Conservation (phyloP, 345 rosid genomes). For the Garcia nutans region DNA sequence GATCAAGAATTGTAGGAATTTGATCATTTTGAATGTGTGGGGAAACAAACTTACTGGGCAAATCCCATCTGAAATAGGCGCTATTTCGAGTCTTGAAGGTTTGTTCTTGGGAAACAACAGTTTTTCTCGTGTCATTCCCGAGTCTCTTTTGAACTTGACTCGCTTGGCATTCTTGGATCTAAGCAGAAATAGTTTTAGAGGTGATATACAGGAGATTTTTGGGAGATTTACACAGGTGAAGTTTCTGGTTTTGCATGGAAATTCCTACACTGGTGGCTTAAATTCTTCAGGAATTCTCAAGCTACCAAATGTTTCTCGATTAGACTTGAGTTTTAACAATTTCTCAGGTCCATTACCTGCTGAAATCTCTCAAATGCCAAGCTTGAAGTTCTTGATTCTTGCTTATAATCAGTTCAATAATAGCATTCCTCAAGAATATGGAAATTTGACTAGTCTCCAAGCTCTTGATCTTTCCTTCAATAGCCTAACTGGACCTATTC, state of each 20-base stretch:
- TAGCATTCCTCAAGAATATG: conserved; percentile 66
- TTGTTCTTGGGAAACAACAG: conserved; percentile 71
- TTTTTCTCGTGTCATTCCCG: conserved; percentile 58
- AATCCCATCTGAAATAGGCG: conserved; percentile 67
- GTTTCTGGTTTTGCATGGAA: conserved; percentile 56
- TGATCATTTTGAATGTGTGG: conserved; percentile 53
- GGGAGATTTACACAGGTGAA: conserved; percentile 67
- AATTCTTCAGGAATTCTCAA: conserved; percentile 64
- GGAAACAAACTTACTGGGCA: conserved; percentile 62
- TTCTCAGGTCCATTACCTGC: conserved; percentile 67
- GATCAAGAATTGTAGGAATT: conserved; percentile 55
- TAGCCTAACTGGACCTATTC: conserved; percentile 59
- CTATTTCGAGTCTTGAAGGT: conserved; percentile 51
- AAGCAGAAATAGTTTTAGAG: conserved; percentile 66
- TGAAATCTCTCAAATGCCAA: conserved; percentile 51
- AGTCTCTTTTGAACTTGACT: conserved; percentile 53
- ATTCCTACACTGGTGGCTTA: conserved; percentile 63
- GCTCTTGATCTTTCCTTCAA: conserved; percentile 89
- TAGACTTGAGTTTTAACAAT: conserved; percentile 79
- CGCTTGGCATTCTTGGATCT: conserved; percentile 62
- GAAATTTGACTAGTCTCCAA: conserved; percentile 57
- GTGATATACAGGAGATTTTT: conserved; percentile 61
- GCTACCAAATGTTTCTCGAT: conserved; percentile 45
- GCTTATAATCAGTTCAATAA: conserved; percentile 66
- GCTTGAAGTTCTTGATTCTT: conserved; percentile 60